Conservation (phyloP, 2,329 filamentous ascomycete species). For the Macrophomina phaseolina region DNA sequence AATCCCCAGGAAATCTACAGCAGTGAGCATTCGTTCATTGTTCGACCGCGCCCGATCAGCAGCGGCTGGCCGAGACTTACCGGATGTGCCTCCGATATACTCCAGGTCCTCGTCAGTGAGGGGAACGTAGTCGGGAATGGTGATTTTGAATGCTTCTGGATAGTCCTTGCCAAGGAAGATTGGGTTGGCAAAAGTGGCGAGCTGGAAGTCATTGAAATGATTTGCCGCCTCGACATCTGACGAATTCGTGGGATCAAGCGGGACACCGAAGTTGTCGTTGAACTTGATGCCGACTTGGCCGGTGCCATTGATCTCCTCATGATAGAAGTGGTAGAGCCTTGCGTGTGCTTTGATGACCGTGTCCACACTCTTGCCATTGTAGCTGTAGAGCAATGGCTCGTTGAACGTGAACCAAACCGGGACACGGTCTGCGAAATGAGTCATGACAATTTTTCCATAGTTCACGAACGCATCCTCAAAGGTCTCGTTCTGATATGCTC, state of each 20-base stretch:
- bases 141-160: conserved; percentile 44
- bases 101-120: conserved; percentile 9
- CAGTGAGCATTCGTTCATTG: conserved; percentile 33
- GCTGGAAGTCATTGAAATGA: conserved; percentile 15
- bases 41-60: conserved; percentile 31
- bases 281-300: conserved; percentile 27
- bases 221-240: conserved; percentile 18
- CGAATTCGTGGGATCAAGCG: conserved; percentile 7
- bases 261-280: conserved; percentile 20
- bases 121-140: conserved; percentile 10
- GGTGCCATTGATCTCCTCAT: conserved; percentile 12
- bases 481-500: conserved; percentile 48
- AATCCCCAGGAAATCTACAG: conserved; percentile 49
- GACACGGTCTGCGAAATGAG: conserved; percentile 53
- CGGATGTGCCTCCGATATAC: conserved; percentile 16
- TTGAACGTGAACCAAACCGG: conserved; percentile 48
- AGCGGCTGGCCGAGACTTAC: conserved; percentile 30
- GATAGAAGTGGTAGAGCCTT: conserved; percentile 21
- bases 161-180: conserved; percentile 55
- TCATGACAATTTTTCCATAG: conserved; percentile 46
- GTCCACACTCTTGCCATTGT: conserved; percentile 15
- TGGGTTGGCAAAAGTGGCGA: conserved; percentile 46
- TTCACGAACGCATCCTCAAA: conserved; percentile 46
- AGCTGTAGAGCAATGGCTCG: conserved; percentile 28
- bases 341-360: conserved; percentile 12